Conservation (phyloP, 768 basidiomycete species). For the Royoungia palumana region DNA sequence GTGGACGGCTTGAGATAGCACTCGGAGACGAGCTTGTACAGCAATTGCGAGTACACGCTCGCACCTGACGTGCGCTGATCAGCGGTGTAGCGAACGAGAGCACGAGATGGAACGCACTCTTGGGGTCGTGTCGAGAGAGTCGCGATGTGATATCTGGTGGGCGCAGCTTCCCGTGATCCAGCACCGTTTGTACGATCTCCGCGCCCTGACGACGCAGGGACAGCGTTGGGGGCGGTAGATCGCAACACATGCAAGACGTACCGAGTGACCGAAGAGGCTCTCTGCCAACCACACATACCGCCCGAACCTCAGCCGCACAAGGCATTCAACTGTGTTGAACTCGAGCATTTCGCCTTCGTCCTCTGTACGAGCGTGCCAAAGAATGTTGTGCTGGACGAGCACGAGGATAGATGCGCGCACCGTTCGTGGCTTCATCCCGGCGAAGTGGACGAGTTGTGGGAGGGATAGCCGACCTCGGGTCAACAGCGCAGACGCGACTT, state of each 20-base stretch:
- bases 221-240: not conserved
- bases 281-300: slow-evolving; percentile 74
- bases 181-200: slow-evolving; percentile 69
- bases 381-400: slow-evolving; percentile 86
- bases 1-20: slow-evolving; percentile 82
- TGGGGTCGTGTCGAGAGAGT: slow-evolving; percentile 51
- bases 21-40: slow-evolving; percentile 68
- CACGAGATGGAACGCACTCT: slow-evolving; percentile 43
- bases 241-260: slow-evolving; percentile 35
- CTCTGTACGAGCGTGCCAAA: slow-evolving; percentile 77
- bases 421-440: slow-evolving; percentile 62
- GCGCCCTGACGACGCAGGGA: slow-evolving; percentile 48
- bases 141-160: slow-evolving; percentile 63
- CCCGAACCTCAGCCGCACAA: slow-evolving; percentile 80
- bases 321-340: slow-evolving; percentile 79
- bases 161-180: slow-evolving; percentile 85
- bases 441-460: slow-evolving; percentile 62
- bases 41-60: slow-evolving; percentile 51
- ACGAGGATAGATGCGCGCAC: slow-evolving; percentile 70
- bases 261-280: slow-evolving; percentile 64
- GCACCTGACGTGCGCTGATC: too few species aligned
- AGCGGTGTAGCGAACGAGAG: not conserved
- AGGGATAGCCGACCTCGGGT: slow-evolving; percentile 80
- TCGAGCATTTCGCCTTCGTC: slow-evolving; percentile 78
- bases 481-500: slow-evolving; percentile 70